Evolutionary conservation across 331 rosid genomes (phyloP).

Genomic region (Quercus tomentella): DNA sequence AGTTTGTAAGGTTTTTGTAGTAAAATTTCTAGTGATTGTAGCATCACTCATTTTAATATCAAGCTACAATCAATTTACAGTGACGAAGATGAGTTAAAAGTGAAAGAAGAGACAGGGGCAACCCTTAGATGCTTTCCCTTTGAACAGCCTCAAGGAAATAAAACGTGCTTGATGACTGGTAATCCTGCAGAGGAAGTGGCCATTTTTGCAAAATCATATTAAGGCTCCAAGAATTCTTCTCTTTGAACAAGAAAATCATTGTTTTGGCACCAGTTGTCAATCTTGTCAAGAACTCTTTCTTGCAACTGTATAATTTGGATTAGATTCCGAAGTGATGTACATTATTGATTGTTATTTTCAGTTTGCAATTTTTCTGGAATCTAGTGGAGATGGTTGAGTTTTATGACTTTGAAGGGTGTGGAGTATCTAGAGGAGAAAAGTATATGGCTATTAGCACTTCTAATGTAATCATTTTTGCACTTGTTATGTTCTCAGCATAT

Average conservation of each 20-base stretch:
- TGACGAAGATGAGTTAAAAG: conserved; percentile 73
- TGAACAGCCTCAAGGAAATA: conserved; percentile 68
- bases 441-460: background rate
- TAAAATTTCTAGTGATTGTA: too few species aligned
- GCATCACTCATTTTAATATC: background rate
- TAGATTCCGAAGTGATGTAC: conserved; percentile 7
- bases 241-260: background rate
- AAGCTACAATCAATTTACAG: conserved; percentile 35
- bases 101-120: conserved; percentile 96
- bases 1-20: too few species aligned
- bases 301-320: conserved; percentile 13
- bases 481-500: too few species aligned
- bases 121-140: conserved; percentile 95
- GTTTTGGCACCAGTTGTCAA: background rate
- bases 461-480: too few species aligned
- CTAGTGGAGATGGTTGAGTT: background rate
- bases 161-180: conserved; percentile 81
- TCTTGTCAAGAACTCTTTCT: background rate
- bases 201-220: conserved; percentile 89
- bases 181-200: conserved; percentile 83
- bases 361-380: conserved; percentile 11
- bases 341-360: conserved; percentile 12
- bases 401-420: background rate
- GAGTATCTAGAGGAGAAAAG: background rate
- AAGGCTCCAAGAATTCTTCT: conserved; percentile 3